Conservation (phyloP, 805 yeast genomes). For the Isabelozyma pseudorhagii region DNA sequence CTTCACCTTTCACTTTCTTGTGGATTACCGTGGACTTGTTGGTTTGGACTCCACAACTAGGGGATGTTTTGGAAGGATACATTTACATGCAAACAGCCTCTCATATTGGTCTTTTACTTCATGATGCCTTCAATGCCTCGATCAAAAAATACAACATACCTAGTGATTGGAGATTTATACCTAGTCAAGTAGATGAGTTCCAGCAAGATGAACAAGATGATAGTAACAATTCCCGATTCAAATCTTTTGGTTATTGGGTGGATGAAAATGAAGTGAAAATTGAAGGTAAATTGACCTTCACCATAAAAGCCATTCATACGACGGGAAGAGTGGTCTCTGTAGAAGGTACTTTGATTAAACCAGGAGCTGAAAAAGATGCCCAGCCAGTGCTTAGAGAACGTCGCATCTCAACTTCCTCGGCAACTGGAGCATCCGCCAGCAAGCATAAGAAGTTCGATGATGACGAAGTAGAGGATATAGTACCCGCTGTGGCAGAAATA, state of each 20-base stretch:
- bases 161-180: conserved; percentile 78
- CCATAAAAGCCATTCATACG: conserved; percentile 66
- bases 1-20: conserved; percentile 81
- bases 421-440: conserved; percentile 2
- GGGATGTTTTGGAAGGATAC: conserved; percentile 83
- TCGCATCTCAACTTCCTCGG: conserved; percentile 24
- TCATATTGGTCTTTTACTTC: conserved; percentile 86
- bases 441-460: conserved; percentile 50
- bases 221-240: conserved; percentile 27
- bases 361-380: conserved; percentile 53
- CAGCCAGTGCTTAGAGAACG: conserved; percentile 50
- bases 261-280: conserved; percentile 71
- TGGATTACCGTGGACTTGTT: conserved; percentile 85
- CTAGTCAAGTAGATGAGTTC: conserved; percentile 66
- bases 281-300: conserved; percentile 80
- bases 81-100: conserved; percentile 91
- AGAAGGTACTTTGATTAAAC: conserved; percentile 77
- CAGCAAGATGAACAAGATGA: conserved; percentile 17
- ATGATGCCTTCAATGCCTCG: conserved; percentile 93
- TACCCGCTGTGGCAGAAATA: conserved; percentile 10
- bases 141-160: conserved; percentile 86
- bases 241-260: conserved; percentile 83
- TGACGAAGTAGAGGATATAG: conserved; percentile 5
- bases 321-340: conserved; percentile 81
- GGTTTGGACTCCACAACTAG: conserved; percentile 88